phyloP scores from a whole-genome alignment of 345 rosid species.

The Lagerstroemia speciosa region DNA sequence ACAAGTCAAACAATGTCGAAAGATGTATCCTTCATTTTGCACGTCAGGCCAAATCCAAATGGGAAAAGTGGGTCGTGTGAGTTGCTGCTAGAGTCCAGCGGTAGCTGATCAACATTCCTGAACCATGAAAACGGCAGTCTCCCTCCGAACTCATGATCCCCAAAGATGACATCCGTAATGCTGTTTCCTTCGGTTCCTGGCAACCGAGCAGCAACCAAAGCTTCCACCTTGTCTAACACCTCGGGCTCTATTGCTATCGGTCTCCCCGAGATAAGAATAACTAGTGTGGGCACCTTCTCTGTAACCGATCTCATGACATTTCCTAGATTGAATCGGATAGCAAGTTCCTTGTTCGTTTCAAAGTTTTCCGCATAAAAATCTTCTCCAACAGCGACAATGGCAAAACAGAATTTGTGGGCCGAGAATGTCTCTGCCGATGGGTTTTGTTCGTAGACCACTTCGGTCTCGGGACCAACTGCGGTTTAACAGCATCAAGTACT shows the following conservation, averaged over 20 bases:
- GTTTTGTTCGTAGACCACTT: constrained; percentile 39
- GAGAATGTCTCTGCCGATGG: constrained; percentile 43
- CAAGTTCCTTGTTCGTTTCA: constrained; percentile 29
- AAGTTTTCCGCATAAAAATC: constrained; percentile 35
- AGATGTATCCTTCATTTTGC: too few relatives aligned
- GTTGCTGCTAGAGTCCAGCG: constrained; percentile 48
- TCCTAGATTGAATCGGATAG: constrained; percentile 35
- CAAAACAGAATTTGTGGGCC: constrained; percentile 52
- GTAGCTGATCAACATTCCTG: constrained; percentile 68
- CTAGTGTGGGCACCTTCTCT: constrained; percentile 14
- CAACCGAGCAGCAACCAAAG: constrained; percentile 88
- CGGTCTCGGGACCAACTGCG: constrained; percentile 3
- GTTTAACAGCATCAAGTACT: constrained; percentile 9
- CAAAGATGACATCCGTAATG: constrained; percentile 62
- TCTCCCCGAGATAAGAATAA: constrained; percentile 48
- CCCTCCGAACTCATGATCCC: constrained; percentile 73
- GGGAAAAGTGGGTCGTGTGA: constrained; percentile 36
- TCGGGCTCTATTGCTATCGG: constrained; percentile 69
- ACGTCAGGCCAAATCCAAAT: constrained; percentile 21
- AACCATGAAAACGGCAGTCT: constrained; percentile 78
- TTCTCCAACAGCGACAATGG: constrained; percentile 75
- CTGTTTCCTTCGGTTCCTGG: constrained; percentile 95
- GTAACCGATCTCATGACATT: constrained; percentile 1
- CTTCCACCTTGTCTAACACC: constrained; percentile 38
- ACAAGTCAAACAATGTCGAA: too few relatives aligned